These are phyloP conservation scores for Microbotryum violaceum DNA, from an alignment of 1,284 basidiomycete genomes.

Conservation along the genomic window DNA sequence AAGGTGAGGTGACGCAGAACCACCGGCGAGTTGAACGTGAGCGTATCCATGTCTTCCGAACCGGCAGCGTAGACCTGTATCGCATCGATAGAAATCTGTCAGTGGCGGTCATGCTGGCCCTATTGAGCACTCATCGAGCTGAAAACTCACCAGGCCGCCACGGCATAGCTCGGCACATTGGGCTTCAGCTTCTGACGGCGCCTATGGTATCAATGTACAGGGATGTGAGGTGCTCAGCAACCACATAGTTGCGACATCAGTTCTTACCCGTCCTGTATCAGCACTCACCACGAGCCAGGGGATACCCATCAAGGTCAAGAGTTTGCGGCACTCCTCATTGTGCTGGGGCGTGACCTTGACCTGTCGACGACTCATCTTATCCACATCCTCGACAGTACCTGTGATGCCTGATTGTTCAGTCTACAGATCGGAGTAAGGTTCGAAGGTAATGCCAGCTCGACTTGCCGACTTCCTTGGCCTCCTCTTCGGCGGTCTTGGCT, in stretches of 20 bases:
- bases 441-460: conserved; percentile 1
- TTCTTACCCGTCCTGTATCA: neutral
- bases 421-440: neutral
- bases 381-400: conserved; percentile 79
- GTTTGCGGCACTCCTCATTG: conserved; percentile 85
- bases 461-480: conserved; percentile 85
- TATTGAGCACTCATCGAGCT: neutral
- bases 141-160: conserved; percentile 51
- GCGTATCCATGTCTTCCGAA: conserved; percentile 99
- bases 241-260: neutral
- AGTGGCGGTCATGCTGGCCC: neutral
- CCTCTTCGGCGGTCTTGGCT: conserved; percentile 87
- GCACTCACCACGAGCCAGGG: conserved; percentile 73
- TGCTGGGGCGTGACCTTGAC: conserved; percentile 94
- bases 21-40: conserved; percentile 88
- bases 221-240: neutral
- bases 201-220: conserved; percentile 48
- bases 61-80: conserved; percentile 85
- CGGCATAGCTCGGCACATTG: conserved; percentile 96
- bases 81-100: neutral
- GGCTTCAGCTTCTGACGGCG: conserved; percentile 95
- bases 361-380: conserved; percentile 79
- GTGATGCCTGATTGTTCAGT: no score
- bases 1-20: conserved; percentile 94
- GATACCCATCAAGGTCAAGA: conserved; percentile 93